These are phyloP conservation scores for Candida orba DNA, from an alignment of 805 yeast genomes.

Conservation along the genomic window DNA sequence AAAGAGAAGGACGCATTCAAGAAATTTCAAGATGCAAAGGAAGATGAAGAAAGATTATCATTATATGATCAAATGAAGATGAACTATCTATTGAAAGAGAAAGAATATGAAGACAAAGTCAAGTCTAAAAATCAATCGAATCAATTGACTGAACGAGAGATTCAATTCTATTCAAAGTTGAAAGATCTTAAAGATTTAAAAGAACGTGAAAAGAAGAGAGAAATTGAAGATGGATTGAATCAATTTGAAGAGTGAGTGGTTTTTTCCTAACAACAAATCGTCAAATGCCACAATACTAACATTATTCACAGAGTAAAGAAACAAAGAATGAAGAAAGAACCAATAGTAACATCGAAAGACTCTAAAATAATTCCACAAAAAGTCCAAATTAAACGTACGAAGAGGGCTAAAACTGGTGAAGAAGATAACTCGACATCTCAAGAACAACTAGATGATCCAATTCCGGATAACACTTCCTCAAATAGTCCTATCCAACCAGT, in stretches of 20 bases:
- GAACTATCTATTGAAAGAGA: conserved; percentile 20
- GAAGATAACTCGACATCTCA: too few species aligned
- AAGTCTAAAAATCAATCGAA: conserved; percentile 16
- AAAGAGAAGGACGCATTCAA: conserved; percentile 14
- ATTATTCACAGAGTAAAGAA: conserved; percentile 3
- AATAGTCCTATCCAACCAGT: too few species aligned
- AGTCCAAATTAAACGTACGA: neutral
- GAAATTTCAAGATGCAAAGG: conserved; percentile 15
- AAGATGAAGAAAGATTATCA: conserved; percentile 18
- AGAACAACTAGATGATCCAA: too few species aligned
- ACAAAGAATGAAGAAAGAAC: neutral
- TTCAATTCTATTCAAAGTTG: conserved; percentile 13
- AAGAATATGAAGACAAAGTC: conserved; percentile 19
- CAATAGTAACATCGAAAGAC: neutral
- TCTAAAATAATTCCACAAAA: neutral
- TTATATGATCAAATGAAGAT: conserved; percentile 23
- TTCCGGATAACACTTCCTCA: too few species aligned
- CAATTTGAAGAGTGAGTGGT: conserved; percentile 19
- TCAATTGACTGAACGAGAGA: conserved; percentile 16
- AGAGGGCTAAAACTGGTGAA: too few species aligned
- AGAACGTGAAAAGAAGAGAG: conserved; percentile 13
- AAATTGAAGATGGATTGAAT: conserved; percentile 14
- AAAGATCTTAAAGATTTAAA: conserved; percentile 5
- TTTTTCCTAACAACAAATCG: too few species aligned
- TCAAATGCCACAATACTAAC: too few species aligned